These are phyloP conservation scores for Colletotrichum tropicicola DNA, from an alignment of 2,329 filamentous ascomycete species.

Conservation along the genomic window DNA sequence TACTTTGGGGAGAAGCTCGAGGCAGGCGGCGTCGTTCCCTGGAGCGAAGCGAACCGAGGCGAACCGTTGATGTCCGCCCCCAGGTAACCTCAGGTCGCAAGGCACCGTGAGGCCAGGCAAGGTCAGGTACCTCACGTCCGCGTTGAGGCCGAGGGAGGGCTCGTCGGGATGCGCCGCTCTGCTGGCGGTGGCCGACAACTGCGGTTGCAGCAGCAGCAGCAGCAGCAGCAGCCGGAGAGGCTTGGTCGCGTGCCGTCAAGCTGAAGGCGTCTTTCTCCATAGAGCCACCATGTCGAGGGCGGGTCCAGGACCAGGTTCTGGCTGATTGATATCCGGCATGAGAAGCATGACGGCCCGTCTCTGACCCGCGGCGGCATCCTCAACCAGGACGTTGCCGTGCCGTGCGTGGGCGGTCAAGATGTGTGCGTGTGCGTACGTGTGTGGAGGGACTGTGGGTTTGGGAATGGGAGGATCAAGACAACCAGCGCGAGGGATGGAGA, in stretches of 20 bases:
- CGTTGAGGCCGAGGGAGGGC: no score
- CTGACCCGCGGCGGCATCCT: no score
- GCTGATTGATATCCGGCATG: background rate
- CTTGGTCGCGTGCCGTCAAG: background rate
- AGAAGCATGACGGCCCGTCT: background rate
- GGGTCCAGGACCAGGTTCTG: background rate
- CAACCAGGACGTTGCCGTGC: no score
- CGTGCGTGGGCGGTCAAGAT: no score
- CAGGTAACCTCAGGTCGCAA: conserved; percentile 9
- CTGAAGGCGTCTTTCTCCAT: background rate
- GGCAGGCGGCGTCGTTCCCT: background rate
- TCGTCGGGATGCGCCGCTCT: background rate
- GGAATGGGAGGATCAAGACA: background rate
- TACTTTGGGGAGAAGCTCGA: no score
- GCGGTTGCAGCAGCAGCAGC: background rate
- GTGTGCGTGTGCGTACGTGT: no score
- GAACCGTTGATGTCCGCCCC: conserved; percentile 26
- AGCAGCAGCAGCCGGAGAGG: background rate
- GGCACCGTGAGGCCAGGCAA: background rate
- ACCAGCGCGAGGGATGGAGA: background rate
- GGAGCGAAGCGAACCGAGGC: conserved; percentile 25
- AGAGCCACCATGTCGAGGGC: no score
- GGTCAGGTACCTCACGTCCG: background rate
- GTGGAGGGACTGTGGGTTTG: background rate
- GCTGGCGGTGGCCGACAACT: background rate